phyloP scores from a whole-genome alignment of 2,329 filamentous ascomycete species.

The Penicillium sp. region DNA sequence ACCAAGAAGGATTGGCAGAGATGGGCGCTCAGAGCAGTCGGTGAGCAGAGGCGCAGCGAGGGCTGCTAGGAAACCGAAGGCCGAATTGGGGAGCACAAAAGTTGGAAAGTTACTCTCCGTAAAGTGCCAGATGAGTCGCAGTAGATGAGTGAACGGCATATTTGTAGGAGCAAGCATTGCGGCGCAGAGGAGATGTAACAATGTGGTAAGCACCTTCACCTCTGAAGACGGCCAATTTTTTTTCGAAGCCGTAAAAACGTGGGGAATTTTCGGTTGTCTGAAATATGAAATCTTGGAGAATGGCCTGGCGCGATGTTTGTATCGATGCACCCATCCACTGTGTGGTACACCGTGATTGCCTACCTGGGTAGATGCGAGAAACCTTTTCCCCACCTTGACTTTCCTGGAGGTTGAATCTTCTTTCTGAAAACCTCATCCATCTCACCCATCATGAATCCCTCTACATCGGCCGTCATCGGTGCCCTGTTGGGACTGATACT shows the following conservation, averaged over 20 bases:
- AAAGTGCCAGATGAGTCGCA: conserved; percentile 23
- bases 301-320: neutral
- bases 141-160: neutral
- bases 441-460: neutral
- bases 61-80: conserved; percentile 35
- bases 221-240: no score
- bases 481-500: conserved; percentile 1
- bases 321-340: no score
- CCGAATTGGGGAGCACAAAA: conserved; percentile 31
- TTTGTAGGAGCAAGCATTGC: neutral
- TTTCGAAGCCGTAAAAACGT: neutral
- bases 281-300: neutral
- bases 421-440: neutral
- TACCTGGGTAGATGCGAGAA: neutral
- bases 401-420: neutral
- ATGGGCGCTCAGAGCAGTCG: neutral
- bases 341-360: neutral
- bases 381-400: neutral
- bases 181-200: neutral
- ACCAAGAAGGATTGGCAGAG: neutral
- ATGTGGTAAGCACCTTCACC: neutral
- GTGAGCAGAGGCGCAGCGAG: conserved; percentile 17
- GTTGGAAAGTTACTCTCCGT: conserved; percentile 31
- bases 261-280: neutral
- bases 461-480: neutral